A percentile compares a stretch with the other conserved stretches of the same genome.
Evolutionary conservation across 257 asterid genomes (phyloP).

Genomic region (Nicotiana attenuata): DNA sequence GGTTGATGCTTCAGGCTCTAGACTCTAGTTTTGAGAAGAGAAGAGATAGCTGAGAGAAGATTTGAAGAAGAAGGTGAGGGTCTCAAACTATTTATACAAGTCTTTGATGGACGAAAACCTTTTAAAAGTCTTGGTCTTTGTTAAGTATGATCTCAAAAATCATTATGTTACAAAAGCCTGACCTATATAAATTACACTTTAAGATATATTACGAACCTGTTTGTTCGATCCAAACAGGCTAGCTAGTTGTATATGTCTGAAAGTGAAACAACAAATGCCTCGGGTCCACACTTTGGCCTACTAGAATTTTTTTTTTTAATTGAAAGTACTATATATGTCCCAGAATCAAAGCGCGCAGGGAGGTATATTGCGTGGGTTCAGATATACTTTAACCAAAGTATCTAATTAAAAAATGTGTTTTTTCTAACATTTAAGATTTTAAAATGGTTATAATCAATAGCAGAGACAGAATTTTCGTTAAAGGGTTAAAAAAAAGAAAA

Average conservation of each 20-base stretch:
- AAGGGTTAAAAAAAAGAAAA: too few species aligned
- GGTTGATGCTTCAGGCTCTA: neutral
- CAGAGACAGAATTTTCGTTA: too few species aligned
- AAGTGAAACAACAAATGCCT: neutral
- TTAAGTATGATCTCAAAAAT: neutral
- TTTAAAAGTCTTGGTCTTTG: neutral
- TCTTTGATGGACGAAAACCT: neutral
- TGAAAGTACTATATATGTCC: neutral
- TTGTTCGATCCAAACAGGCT: neutral
- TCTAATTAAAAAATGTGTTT: neutral
- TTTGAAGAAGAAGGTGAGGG: slow-evolving; percentile 24
- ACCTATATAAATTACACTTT: neutral
- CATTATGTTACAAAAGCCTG: neutral
- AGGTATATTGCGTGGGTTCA: too few species aligned
- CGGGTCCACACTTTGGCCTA: neutral
- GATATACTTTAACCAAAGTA: too few species aligned
- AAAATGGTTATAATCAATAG: too few species aligned
- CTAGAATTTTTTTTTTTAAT: neutral
- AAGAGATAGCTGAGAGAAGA: neutral
- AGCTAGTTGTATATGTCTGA: neutral
- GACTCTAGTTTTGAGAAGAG: neutral
- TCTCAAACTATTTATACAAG: slow-evolving; percentile 45
- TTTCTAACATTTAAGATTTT: neutral
- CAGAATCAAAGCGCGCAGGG: too few species aligned
- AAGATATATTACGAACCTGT: neutral